Evolutionary conservation across 495 filamentous ascomycete genomes (phyloP), one percentile per base, ranked within the genome.

Genomic region (Baudoinia panamericana): DNA sequence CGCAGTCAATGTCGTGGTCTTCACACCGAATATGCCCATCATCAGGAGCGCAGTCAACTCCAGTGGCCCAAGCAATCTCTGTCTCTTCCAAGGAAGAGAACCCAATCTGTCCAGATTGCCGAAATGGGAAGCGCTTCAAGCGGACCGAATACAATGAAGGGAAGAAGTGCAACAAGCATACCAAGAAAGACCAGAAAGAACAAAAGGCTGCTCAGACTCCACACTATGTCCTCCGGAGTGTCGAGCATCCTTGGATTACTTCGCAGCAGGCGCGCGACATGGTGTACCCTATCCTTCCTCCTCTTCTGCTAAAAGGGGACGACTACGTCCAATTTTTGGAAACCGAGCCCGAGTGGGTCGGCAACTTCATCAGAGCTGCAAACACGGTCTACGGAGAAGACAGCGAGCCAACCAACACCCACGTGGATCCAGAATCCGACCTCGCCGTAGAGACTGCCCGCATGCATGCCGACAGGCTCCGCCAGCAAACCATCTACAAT

Each of bases 91-190:
- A n/a, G n/a, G n/a, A n/a, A n/a, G n/a, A n/a, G n/a, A n/a, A n/a
- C n/a, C n/a, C n/a, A n/a, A n/a, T n/a, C n/a, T n/a, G n/a, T n/a
- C n/a, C n/a, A n/a, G n/a, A n/a, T n/a, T n/a, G n/a, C n/a, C n/a
- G n/a, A n/a, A n/a, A n/a, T n/a, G 25, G n/a, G 7, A 39, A 39
- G 26, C 12, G 15, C 4, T 39, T 39, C 36, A 39, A 39, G 24
- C 5, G 13, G 5, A 29, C 36, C n/a, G 3, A 2, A 2, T 28
- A 5, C 24, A 39, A 39, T 13, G 8, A 21, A 3, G 36, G 36
- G 8, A 39, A 3, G 24, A 19, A 29, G 24, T 39, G 36, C 36
- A 39, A 39, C 24, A 39, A 39, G 18, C 36, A 39, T 13, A 39
- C 25, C n/a, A 8, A 2, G 3, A 21, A 39, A 18, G 5, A 18